Conservation (phyloP, 1,284 basidiomycete species). For the Rhodofomes roseus region DNA sequence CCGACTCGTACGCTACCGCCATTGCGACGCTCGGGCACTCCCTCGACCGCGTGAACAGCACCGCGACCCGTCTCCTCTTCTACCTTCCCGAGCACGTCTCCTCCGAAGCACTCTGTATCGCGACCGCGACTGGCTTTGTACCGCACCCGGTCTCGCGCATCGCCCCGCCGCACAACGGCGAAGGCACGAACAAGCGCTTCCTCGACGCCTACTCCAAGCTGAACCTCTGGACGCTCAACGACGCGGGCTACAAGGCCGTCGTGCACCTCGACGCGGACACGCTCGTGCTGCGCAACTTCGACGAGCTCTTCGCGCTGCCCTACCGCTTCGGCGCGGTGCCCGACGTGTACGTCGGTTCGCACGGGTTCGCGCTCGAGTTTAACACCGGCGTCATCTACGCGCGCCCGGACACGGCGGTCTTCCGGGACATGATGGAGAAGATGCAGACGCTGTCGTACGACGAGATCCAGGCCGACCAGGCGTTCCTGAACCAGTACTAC, state of each 20-base stretch:
- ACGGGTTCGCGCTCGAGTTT: conserved; percentile 36
- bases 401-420: conserved; percentile 29
- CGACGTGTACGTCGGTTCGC: conserved; percentile 33
- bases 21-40: conserved; percentile 42
- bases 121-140: conserved; percentile 37
- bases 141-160: conserved; percentile 33
- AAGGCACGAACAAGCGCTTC: conserved; percentile 34
- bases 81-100: conserved; percentile 40
- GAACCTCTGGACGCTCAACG: conserved; percentile 38
- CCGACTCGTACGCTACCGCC: conserved; percentile 38
- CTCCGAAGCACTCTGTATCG: conserved; percentile 36
- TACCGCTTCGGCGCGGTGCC: conserved; percentile 41
- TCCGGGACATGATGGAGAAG: conserved; percentile 30
- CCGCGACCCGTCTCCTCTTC: conserved; percentile 32
- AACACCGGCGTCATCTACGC: conserved; percentile 41
- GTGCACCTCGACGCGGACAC: conserved; percentile 45
- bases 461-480: conserved; percentile 37
- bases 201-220: conserved; percentile 43
- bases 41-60: conserved; percentile 32
- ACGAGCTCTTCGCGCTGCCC: conserved; percentile 41
- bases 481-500: conserved; percentile 43
- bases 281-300: conserved; percentile 39
- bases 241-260: conserved; percentile 26
- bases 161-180: conserved; percentile 33
- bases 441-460: conserved; percentile 31